Base-by-base conservation (phyloP, 2,329 filamentous ascomycete genomes). In the Pseudocercospora cruenta region DNA sequence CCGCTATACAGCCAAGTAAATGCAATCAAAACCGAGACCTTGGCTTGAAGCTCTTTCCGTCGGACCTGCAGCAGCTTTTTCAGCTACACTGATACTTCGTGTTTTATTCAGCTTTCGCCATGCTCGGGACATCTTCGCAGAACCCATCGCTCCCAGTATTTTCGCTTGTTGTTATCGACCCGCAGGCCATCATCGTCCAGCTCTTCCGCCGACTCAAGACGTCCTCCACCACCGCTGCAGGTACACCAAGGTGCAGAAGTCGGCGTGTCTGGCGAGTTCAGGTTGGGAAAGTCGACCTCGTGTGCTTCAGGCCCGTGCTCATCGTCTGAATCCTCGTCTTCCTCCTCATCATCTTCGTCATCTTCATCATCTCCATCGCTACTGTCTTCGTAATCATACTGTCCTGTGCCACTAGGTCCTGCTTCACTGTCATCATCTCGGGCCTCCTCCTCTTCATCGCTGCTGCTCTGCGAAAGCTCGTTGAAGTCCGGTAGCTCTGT, bases 71-170 rank as follows among this genome's bases (percentile, higher is more conserved):
- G 24, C 4, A 4, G 28, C 16, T 10, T 8, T 57, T 57, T n/a
- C 12, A 8, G 2, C 14, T 33, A 14, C 24, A 21, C 1, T n/a
- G 10, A 16, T 39, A 6, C 3, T 33, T 6, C 14, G 10, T 33
- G 6, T 39, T 2, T 3, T 16, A 54, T 26, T 67, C 67, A 69
- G 60, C 66, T 39, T 36, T 70, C 64, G 14, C 70, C 69, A 58
- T 75, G 73, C 47, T 71, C 69, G 1, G 69, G 76, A 76, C 84
- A 86, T 67, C 81, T 76, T 55, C 82, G 76, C 12, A 85, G 72
- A 12, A 84, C 82, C 85, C 85, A 87, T 69, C 81, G 81, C 74
- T 87, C 84, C 85, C 84, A 87, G 61, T 81, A 78, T 70, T 85
- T 86, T 60, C 85, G 80, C 70, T 86, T 83, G 39, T 75, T 71